Evolutionary conservation across 495 filamentous ascomycete species (phyloP).

Genomic region (Penicillium atrosanguineum): DNA sequence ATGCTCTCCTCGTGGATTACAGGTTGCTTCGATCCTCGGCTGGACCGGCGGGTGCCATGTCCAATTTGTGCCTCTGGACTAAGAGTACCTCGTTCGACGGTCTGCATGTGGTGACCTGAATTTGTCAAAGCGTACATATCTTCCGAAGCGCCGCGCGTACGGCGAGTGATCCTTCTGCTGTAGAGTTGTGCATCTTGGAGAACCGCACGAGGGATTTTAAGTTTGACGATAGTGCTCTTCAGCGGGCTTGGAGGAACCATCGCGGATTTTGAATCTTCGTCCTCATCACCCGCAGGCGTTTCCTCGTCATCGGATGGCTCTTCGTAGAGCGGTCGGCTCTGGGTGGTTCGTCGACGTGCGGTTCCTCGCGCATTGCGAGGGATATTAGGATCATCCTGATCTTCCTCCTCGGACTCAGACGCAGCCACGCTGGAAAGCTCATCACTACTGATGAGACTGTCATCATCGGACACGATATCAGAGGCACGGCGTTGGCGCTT

Average conservation of each 20-base stretch:
- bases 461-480: constrained; percentile 65
- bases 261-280: constrained; percentile 27
- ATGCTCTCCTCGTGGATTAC: constrained; percentile 53
- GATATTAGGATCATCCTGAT: constrained; percentile 62
- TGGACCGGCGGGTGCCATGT: constrained; percentile 57
- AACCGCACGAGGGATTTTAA: constrained; percentile 40
- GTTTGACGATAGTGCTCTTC: constrained; percentile 39
- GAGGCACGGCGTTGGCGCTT: constrained; percentile 57
- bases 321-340: constrained; percentile 43
- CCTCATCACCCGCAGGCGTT: constrained; percentile 35
- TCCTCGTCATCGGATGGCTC: constrained; percentile 22
- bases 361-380: constrained; percentile 68
- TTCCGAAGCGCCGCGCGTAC: constrained; percentile 56
- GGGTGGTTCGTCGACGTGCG: constrained; percentile 60
- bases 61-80: constrained; percentile 60
- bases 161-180: constrained; percentile 56
- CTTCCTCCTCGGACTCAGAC: constrained; percentile 55
- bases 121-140: constrained; percentile 66
- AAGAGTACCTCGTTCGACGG: constrained; percentile 57
- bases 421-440: constrained; percentile 55
- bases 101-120: constrained; percentile 70
- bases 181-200: constrained; percentile 25
- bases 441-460: constrained; percentile 62
- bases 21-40: constrained; percentile 49
- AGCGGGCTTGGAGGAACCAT: constrained; percentile 22